Evolutionary conservation across 331 rosid genomes (phyloP), one percentile per base, ranked within the genome.

Genomic region (Erythrophleum ivorense): DNA sequence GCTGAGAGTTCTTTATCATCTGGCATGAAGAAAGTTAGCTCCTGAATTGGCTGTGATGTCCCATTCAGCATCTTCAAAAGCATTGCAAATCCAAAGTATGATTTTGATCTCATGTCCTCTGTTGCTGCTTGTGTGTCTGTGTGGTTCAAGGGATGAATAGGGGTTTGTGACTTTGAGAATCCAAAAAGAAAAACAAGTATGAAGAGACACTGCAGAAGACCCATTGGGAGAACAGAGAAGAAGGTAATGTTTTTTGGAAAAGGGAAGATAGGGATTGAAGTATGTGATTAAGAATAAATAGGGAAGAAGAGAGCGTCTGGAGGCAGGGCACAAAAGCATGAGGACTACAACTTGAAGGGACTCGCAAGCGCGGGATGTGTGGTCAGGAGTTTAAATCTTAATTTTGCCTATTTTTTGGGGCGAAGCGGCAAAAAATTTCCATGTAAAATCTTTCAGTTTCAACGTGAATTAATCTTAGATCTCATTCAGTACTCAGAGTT

Each of bases 61-160:
- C 75, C 83, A 71, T 88, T 89, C 46, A 89, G 71, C 93, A 89
- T 91, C 50, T 82, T 90, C 75, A 91, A 83, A 46, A 91, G 92
- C 80, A 91, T 87, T 66, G 90, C 85, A 41, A 91, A 89, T 72
- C 89, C 89, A 2, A 83, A 79, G 77, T 60, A 87, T 46, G 88
- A 79, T 74, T 81, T 84, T 15, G 88, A 43, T 78, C 88, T 84
- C 93, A 89, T 86, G 80, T 88, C 90, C 34, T 34, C 62, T 50
- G 86, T 84, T 54, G 91, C 90, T 31, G 80, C 80, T 52, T 79
- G 73, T 50, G 79, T 69, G 9, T 88, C 87, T 4, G 92, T 83
- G 41, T 78, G 81, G 74, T 87, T 90, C 54, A 84, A 71, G 52
- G 78, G 49, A 53, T 74, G 84, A 16, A 41, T 48, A 3, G 31